Evolutionary conservation across 306 rosid genomes (phyloP), one percentile per base, ranked within the genome.

Genomic region (Lathyrus oleraceus): DNA sequence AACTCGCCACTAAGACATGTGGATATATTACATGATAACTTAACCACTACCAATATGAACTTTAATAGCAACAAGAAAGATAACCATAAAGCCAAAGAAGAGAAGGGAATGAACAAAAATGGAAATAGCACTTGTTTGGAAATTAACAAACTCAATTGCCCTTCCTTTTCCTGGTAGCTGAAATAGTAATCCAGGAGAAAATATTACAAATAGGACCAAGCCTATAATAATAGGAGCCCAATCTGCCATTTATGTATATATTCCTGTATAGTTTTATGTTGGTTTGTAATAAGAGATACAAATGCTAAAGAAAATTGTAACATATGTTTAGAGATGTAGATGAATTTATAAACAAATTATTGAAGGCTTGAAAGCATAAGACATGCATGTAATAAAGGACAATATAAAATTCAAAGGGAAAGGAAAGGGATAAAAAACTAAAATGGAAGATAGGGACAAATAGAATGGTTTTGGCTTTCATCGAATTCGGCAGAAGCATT

Each of bases 81-180:
- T 79, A 36, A 81, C 84, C 77, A 91, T 58, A 65, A 88, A 88
- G 8, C 88, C 92, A 40, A 88, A 91, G 84, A 78, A 91, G 45
- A 86, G 83, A 75, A 91, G 81, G 28, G 96, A 73, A 44, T 88
- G 96, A 19, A 91, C 96, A 45, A 91, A 80, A 1, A 88, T 82
- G 67, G 97, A 85, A 71, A 87, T 6, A 2, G 84, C 90, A 61
- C 94, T 91, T 3, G 96, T 91, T 72, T 89, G 87, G 66, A 86
- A 68, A 85, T 87, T 89, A 52, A 61, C 23, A 11, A 91, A 82
- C 19, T 87, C 89, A 38, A 81, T 86, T 4, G 57, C 71, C 40
- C 88, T 66, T 71, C 87, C 69, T 38, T 89, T 89, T 30, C 96
- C 94, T 0, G 97, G 97, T 1, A 87, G 82, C 79, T 91, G 97